Base-by-base conservation (phyloP, 805 yeast genomes). In the Starmera dryadoides region DNA sequence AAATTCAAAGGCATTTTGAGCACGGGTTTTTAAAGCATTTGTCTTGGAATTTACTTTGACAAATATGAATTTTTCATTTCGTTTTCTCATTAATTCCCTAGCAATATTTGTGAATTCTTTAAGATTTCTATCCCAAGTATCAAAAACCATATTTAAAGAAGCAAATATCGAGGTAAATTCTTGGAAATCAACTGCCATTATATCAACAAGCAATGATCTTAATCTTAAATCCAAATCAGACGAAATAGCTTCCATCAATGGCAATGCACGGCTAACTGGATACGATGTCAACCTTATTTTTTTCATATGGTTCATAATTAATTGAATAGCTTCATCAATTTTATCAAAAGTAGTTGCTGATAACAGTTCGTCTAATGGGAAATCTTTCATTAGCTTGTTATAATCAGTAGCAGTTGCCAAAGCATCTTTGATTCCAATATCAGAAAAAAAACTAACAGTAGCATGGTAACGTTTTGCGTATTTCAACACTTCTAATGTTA, bases 401-500 rank as follows among this genome's bases (percentile, higher is more conserved):
- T 79, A 79, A n/a, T 68, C 65, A 11, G 64, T 61, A 0, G 87
- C 75, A 18, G 59, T 59, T 4, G 63, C 62, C 11, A 76, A 44
- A 14, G 82, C 75, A 21, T 75, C 79, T 29, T 64, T 58, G 17
- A 91, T 59, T 0, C 86, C 86, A 2, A 83, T 77, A 50, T 86
- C 94, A 6, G 86, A 75, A 26, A 74, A 63, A 49, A 85, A 81
- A 28, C 82, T 71, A n/a, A 77, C 73, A 0, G 89, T 80, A 1
- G 86, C 80, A 54, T 85, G 94, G 52, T 80, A 85, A 45, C 97
- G 67, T 48, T 85, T 88, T 3, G 88, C 87, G 14, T 70, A 62
- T 42, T 75, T 74, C 40, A 89, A 64, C 0, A 84, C 63, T 1
- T 73, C 75, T 12, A 87, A 58, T 0, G 93, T 77, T 8, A 73